These are phyloP conservation scores for Russula ochroleuca DNA, from an alignment of 768 basidiomycete species.

Conservation along the genomic window DNA sequence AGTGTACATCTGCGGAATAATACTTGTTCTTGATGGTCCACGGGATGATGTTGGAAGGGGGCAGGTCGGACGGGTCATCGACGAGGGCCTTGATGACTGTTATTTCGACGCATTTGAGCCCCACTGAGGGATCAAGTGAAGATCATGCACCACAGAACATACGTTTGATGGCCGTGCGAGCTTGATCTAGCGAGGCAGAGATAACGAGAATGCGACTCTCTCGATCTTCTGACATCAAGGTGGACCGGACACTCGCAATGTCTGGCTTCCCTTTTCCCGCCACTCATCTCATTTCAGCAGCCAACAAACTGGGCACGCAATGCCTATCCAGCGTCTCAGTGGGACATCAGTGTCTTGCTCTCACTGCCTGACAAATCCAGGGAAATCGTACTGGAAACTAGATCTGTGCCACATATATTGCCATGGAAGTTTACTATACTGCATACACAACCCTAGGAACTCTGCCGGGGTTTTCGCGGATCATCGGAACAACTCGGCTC, in stretches of 20 bases:
- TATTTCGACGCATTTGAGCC: slow-evolving; percentile 7
- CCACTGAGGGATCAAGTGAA: slow-evolving; percentile 1
- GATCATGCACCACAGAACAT: slow-evolving; percentile 10
- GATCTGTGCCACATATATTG: too few species aligned
- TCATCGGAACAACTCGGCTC: too few species aligned
- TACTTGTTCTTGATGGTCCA: slow-evolving; percentile 82
- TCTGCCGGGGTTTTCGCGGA: too few species aligned
- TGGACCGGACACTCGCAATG: neutral
- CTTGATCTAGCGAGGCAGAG: slow-evolving; percentile 31
- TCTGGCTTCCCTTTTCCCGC: too few species aligned
- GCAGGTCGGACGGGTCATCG: slow-evolving; percentile 12
- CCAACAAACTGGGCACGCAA: neutral
- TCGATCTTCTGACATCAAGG: slow-evolving; percentile 12
- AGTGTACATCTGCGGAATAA: slow-evolving; percentile 73
- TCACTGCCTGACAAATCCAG: neutral
- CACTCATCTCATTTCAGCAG: neutral
- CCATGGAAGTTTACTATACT: too few species aligned
- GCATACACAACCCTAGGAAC: too few species aligned
- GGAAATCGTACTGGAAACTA: too few species aligned
- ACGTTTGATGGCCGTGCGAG: slow-evolving; percentile 31
- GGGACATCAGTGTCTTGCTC: neutral
- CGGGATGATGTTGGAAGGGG: slow-evolving; percentile 39
- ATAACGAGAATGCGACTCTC: slow-evolving; percentile 29
- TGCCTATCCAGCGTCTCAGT: neutral
- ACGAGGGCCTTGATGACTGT: slow-evolving; percentile 32